These are phyloP conservation scores for Candida orba DNA, from an alignment of 805 yeast genomes.

Conservation along the genomic window DNA sequence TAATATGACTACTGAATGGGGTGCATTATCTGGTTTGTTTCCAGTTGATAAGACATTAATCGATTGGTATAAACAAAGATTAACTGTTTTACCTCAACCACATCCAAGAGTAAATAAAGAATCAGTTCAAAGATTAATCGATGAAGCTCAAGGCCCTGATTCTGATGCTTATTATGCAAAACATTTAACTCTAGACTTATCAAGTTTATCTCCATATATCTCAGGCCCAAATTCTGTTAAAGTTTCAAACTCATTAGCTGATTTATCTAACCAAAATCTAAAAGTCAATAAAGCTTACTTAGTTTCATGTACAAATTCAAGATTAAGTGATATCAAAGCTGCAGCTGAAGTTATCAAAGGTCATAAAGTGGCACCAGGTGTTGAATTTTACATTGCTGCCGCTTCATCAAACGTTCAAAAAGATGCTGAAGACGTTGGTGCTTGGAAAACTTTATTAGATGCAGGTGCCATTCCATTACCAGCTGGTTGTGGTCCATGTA, in stretches of 20 bases:
- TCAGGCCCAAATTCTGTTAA: conserved; percentile 98
- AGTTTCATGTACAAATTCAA: conserved; percentile 96
- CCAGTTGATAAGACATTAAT: conserved; percentile 84
- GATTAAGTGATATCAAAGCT: conserved; percentile 86
- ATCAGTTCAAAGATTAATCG: conserved; percentile 47
- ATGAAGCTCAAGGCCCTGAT: conserved; percentile 47
- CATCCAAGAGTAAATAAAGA: conserved; percentile 77
- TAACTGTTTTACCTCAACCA: conserved; percentile 47
- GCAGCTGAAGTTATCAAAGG: conserved; percentile 85
- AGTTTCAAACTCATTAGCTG: conserved; percentile 71
- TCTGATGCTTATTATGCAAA: conserved; percentile 82
- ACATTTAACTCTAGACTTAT: conserved; percentile 72
- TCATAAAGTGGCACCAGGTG: conserved; percentile 78
- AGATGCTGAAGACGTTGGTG: conserved; percentile 87
- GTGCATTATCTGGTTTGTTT: conserved; percentile 93
- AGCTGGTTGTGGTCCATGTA: conserved; percentile 99
- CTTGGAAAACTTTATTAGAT: conserved; percentile 82
- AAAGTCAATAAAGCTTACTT: conserved; percentile 89
- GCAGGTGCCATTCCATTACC: conserved; percentile 96
- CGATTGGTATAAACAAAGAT: conserved; percentile 68
- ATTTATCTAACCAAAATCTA: conserved; percentile 64
- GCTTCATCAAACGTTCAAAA: conserved; percentile 90
- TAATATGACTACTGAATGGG: conserved; percentile 98
- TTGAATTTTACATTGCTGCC: conserved; percentile 95
- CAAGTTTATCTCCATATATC: conserved; percentile 76